Evolutionary conservation across 75 land plant species (phyloP).

Genomic region (Azolla pinnata): DNA sequence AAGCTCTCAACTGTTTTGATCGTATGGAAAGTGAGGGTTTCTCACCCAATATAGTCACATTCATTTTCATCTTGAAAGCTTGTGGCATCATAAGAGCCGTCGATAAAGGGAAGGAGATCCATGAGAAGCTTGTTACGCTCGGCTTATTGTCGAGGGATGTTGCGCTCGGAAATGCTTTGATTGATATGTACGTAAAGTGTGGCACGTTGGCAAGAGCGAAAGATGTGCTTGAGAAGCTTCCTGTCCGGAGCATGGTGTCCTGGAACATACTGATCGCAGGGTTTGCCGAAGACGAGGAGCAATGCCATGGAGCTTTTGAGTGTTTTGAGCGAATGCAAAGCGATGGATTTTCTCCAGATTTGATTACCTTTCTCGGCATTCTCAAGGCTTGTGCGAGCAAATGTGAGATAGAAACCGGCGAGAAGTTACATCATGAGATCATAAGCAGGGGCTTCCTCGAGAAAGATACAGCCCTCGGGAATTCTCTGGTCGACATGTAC

Average conservation of each 20-base stretch:
- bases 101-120: constrained; percentile 10
- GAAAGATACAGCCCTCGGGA: constrained; percentile 18
- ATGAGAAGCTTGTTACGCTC: not conserved
- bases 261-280: constrained; percentile 33
- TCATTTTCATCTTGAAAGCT: not conserved
- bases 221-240: constrained; percentile 21
- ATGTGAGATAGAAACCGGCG: constrained; percentile 20
- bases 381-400: constrained; percentile 25
- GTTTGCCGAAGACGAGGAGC: constrained; percentile 20
- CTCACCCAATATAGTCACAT: constrained; percentile 1
- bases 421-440: constrained; percentile 26
- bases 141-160: constrained; percentile 13
- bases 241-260: constrained; percentile 25
- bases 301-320: constrained; percentile 1
- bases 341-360: constrained; percentile 19
- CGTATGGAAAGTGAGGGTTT: constrained; percentile 4
- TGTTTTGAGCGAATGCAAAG: constrained; percentile 20
- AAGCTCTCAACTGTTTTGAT: not conserved
- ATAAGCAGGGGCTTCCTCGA: constrained; percentile 6
- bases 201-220: constrained; percentile 17
- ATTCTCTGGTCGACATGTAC: constrained; percentile 34
- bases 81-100: constrained; percentile 2
- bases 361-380: constrained; percentile 17
- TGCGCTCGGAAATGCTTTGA: constrained; percentile 28
- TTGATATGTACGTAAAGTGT: constrained; percentile 25